Base-by-base conservation (phyloP, 495 filamentous ascomycete genomes). In the Talaromyces adpressus region DNA sequence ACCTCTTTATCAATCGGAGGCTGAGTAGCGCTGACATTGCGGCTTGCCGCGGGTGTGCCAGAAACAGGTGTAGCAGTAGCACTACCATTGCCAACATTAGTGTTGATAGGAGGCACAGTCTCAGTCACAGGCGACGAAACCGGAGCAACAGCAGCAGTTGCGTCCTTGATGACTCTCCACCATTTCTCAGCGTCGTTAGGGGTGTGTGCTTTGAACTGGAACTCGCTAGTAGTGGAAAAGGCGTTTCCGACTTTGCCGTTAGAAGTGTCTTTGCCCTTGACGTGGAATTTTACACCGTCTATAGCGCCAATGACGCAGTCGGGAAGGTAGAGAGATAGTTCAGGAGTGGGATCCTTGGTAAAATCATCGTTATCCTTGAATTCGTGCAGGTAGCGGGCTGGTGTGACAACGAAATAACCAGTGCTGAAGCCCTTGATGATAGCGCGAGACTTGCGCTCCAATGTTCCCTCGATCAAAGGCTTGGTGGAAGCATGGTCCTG, bases 331-430 rank as follows among this genome's bases (percentile, higher is more conserved):
- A 98, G 87, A 23, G 89, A 92, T 8, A 92, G 79, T 72, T 98
- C 92, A 0, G 93, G 95, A 25, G 78, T 74, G 6, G 93, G 92
- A 64, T 98, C 95, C 67, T 83, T 82, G 59, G 82, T 83, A 70
- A 90, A 78, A 71, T 96, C 88, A 73, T 98, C 93, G 71, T 87
- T 87, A 69, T 93, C 91, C 73, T 96, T 96, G 82, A 95, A 98
- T 70, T 98, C 94, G 75, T 98, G 94, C 54, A 98, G 79, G 75
- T 88, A 98, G 65, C 89, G 88, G 22, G 87, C 82, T 0, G 89
- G 88, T 3, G 92, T 97, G 29, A 98, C 85, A 56, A 93, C 93
- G 69, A 96, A 98, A 79, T 93, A 96, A 63, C 81, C 83, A 1
- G 90, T 84, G 63, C 82, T 87, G 75, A 90, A 96, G 63, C 88